Conservation (phyloP, 2,329 filamentous ascomycete species). For the Ophiognomonia clavigignenti-juglandacearum region DNA sequence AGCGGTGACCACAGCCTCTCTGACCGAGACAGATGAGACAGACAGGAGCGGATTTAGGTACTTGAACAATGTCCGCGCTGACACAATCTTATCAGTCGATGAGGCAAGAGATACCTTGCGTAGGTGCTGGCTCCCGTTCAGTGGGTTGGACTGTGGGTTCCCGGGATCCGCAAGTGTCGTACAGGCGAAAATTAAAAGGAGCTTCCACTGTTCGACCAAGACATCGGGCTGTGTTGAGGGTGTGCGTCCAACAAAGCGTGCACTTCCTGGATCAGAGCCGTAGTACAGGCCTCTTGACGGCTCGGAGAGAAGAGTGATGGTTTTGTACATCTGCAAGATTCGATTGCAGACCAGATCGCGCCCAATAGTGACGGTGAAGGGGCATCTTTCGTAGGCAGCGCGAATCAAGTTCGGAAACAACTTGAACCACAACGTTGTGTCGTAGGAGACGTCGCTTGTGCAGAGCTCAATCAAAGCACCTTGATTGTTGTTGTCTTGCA, state of each 20-base stretch:
- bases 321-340: slow-evolving; percentile 86
- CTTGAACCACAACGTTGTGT: slow-evolving; percentile 95
- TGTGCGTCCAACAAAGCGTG: slow-evolving; percentile 45
- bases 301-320: slow-evolving; percentile 75
- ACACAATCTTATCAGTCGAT: slow-evolving; percentile 72
- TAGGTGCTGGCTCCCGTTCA: slow-evolving; percentile 64
- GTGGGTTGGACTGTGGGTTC: slow-evolving; percentile 51
- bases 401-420: slow-evolving; percentile 93
- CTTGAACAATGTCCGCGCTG: slow-evolving; percentile 83
- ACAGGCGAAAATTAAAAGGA: slow-evolving; percentile 95
- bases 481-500: slow-evolving; percentile 77
- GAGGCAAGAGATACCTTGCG: slow-evolving; percentile 73
- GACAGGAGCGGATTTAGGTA: slow-evolving; percentile 85
- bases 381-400: slow-evolving; percentile 84
- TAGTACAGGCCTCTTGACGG: slow-evolving; percentile 61
- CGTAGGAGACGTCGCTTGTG: slow-evolving; percentile 91
- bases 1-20: slow-evolving; percentile 85
- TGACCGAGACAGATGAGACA: slow-evolving; percentile 71
- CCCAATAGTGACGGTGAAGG: slow-evolving; percentile 84
- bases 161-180: slow-evolving; percentile 87
- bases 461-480: slow-evolving; percentile 90
- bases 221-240: slow-evolving; percentile 76
- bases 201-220: slow-evolving; percentile 94
- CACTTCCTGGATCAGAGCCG: slow-evolving; percentile 54
- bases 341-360: slow-evolving; percentile 90